Conservation (phyloP, 129 eudicot species). For the Gnaphalium uliginosum region DNA sequence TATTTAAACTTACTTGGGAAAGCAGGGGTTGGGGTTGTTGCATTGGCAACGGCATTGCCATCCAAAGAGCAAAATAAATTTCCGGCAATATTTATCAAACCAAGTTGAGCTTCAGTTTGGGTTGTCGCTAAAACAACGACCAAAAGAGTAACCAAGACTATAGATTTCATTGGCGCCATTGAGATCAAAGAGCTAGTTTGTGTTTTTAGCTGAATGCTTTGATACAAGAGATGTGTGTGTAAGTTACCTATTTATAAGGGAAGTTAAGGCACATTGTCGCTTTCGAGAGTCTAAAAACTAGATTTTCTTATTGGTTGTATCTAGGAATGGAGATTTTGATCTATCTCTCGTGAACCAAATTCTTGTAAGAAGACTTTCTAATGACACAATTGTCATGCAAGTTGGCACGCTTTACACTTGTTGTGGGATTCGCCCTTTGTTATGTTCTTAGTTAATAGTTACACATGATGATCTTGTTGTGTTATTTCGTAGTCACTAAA, state of each 20-base stretch:
- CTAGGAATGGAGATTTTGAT: background rate
- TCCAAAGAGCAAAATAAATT: constrained; percentile 16
- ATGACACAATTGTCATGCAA: constrained; percentile 1
- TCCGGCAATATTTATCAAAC: constrained; percentile 23
- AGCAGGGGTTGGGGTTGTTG: constrained; percentile 29
- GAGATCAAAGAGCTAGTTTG: constrained; percentile 9
- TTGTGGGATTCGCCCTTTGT: constrained; percentile 11
- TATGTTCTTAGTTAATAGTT: background rate
- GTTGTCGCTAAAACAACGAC: constrained; percentile 23
- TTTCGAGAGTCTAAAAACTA: constrained; percentile 11
- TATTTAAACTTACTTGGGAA: constrained; percentile 22
- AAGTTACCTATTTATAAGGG: constrained; percentile 31
- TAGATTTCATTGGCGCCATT: constrained; percentile 28
- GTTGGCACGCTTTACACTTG: constrained; percentile 23
- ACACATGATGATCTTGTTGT: background rate
- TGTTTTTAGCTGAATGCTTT: constrained; percentile 20
- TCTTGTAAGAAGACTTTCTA: background rate
- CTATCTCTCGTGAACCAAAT: background rate
- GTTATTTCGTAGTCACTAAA: background rate
- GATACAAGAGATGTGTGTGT: background rate
- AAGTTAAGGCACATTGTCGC: constrained; percentile 24
- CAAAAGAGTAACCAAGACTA: constrained; percentile 21
- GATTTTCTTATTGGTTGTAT: background rate
- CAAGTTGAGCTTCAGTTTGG: constrained; percentile 30
- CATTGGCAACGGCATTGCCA: constrained; percentile 14